These are phyloP conservation scores for Mucor mucedo DNA, from an alignment of 371 early-diverging fungal genomes.

Conservation along the genomic window DNA sequence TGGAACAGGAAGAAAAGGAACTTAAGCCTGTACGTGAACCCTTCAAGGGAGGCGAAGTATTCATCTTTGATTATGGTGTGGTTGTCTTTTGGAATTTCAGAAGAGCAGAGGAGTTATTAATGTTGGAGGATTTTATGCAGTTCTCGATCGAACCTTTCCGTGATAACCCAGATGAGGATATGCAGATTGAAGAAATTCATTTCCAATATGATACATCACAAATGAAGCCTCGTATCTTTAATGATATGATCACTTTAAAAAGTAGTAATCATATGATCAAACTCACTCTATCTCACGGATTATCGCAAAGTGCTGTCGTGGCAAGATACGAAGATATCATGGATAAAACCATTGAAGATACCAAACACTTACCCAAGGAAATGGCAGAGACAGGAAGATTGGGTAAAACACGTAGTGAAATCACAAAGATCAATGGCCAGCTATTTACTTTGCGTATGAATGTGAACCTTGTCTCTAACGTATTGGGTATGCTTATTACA, in stretches of 20 bases:
- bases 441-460: constrained; percentile 59
- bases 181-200: constrained; percentile 92
- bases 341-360: constrained; percentile 70
- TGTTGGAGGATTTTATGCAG: constrained; percentile 74
- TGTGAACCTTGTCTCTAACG: constrained; percentile 62
- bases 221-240: constrained; percentile 67
- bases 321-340: constrained; percentile 73
- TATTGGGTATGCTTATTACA: constrained; percentile 38
- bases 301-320: constrained; percentile 75
- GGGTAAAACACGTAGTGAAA: constrained; percentile 63
- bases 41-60: constrained; percentile 74
- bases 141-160: constrained; percentile 52
- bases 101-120: constrained; percentile 79
- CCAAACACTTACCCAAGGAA: constrained; percentile 57
- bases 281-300: constrained; percentile 71
- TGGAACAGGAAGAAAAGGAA: constrained; percentile 3
- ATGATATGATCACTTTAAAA: constrained; percentile 76
- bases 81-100: constrained; percentile 95
- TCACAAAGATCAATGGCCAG: constrained; percentile 87
- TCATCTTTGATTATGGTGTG: constrained; percentile 93
- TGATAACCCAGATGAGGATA: constrained; percentile 66
- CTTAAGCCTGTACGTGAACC: constrained; percentile 29
- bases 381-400: constrained; percentile 56
- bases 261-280: constrained; percentile 81
- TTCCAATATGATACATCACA: constrained; percentile 80